These are phyloP conservation scores for Phialemonium atrogriseum DNA, from an alignment of 2,329 filamentous ascomycete species.

Conservation along the genomic window DNA sequence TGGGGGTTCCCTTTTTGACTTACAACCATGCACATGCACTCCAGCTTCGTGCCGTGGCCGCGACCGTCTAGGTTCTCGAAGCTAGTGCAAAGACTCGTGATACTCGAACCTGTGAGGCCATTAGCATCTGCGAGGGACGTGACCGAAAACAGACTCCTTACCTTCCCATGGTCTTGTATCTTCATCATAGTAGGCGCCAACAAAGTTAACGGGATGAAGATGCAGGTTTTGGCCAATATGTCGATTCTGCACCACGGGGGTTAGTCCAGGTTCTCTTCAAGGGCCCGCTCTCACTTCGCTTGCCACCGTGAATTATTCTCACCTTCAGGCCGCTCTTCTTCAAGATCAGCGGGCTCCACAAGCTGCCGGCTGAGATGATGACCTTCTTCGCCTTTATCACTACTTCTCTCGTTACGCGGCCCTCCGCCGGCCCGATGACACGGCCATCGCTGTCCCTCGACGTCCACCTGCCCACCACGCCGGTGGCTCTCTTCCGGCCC, in stretches of 20 bases:
- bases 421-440: constrained; percentile 37
- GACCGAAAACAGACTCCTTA: too few relatives aligned
- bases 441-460: constrained; percentile 58
- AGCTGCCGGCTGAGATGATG: constrained; percentile 66
- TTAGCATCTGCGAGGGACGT: too few relatives aligned
- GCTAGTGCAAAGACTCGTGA: constrained; percentile 68
- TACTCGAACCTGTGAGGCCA: constrained; percentile 53
- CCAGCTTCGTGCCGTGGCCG: constrained; percentile 77
- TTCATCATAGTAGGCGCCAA: constrained; percentile 58
- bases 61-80: constrained; percentile 74
- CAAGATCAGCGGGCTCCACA: constrained; percentile 71
- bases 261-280: constrained; percentile 15
- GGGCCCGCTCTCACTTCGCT: too few relatives aligned
- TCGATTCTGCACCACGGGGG: constrained; percentile 46
- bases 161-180: constrained; percentile 63
- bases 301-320: constrained; percentile 18
- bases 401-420: constrained; percentile 49
- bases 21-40: constrained; percentile 63
- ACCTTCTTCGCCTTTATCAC: constrained; percentile 73
- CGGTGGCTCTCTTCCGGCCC: constrained; percentile 50
- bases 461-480: constrained; percentile 68
- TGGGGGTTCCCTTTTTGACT: too few relatives aligned
- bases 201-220: constrained; percentile 62
- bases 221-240: constrained; percentile 78
- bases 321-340: constrained; percentile 68